A percentile compares a stretch with the other conserved stretches of the same genome.
Evolutionary conservation across 2,329 filamentous ascomycete genomes (phyloP).

Genomic region (Fusarium veterinarium): DNA sequence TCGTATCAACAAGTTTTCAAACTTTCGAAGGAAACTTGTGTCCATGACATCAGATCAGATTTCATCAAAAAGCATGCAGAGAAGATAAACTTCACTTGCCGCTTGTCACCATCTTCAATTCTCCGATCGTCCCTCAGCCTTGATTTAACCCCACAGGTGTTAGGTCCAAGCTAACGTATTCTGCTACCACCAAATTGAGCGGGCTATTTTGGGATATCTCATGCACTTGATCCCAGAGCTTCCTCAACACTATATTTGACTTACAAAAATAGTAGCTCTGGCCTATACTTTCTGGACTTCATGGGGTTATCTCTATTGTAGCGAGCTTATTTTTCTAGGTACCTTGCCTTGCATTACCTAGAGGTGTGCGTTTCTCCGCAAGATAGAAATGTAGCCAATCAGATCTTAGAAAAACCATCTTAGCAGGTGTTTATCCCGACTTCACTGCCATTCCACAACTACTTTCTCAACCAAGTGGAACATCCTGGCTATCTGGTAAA

Average conservation of each 20-base stretch:
- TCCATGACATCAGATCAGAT: neutral
- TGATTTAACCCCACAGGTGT: neutral
- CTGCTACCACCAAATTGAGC: neutral
- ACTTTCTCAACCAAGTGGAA: neutral
- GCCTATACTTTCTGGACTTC: neutral
- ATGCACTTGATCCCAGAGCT: neutral
- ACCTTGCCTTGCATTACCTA: neutral
- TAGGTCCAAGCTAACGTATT: neutral
- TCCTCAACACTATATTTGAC: neutral
- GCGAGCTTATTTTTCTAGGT: neutral
- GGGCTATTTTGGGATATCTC: neutral
- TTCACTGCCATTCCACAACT: constrained; percentile 1
- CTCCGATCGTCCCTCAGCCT: constrained; percentile 1
- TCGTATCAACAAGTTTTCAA: neutral
- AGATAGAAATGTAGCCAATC: constrained; percentile 3
- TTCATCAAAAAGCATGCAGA: neutral
- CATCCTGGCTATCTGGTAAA: neutral
- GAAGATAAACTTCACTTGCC: neutral
- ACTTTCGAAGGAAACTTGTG: neutral
- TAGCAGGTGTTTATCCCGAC: neutral
- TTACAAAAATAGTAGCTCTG: neutral
- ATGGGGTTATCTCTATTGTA: neutral
- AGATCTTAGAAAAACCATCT: neutral
- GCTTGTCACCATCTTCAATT: constrained; percentile 1
- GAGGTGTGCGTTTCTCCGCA: neutral